Evolutionary conservation across 805 yeast species (phyloP), one percentile per base, ranked within the genome.

Genomic region (Candida krabiensis): DNA sequence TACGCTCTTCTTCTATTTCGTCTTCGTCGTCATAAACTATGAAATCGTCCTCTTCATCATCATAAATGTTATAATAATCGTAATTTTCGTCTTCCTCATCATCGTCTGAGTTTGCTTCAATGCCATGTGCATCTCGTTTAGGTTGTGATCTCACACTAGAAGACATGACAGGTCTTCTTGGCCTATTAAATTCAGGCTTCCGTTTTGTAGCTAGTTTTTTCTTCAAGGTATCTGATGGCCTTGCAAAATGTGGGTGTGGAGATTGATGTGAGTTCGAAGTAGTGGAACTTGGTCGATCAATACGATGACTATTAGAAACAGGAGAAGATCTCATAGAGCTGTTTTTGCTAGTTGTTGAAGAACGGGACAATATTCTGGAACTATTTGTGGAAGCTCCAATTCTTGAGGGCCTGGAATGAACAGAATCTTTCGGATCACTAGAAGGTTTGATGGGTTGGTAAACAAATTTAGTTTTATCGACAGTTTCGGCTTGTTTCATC

Each of bases 401-500:
- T 21, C 24, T 21, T 21, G 11, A 7, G 11, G 11, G 7, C 24
- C 24, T 7, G 11, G 24, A 21, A 8, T 7, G 7, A 21, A 8
- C 11, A 11, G 24, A 7, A 11, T 21, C 11, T 21, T 28, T 27
- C 27, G 47, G 45, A 16, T 37, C 41, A 14, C 48, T 50, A 9
- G 52, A 27, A 3, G 43, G 27, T 11, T 49, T 55, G 28, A 53
- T 48, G 6, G 61, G 50, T 17, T 52, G 46, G 16, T 51, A 39
- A 32, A 66, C 75, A 52, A 65, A 65, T 54, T 67, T 70, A 44
- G 55, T 70, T 19, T 70, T 66, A 53, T 83, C 85, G 2, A 84
- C 74, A 9, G 64, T 61, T 11, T 73, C 73, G 0, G 91, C 93
- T 55, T 77, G 77, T 52, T 77, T 77, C 85, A 84, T 78, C 37